A percentile compares a stretch with the other conserved stretches of the same genome.
phyloP scores from a whole-genome alignment of 768 basidiomycete genomes.

The Suillus subaureus region DNA sequence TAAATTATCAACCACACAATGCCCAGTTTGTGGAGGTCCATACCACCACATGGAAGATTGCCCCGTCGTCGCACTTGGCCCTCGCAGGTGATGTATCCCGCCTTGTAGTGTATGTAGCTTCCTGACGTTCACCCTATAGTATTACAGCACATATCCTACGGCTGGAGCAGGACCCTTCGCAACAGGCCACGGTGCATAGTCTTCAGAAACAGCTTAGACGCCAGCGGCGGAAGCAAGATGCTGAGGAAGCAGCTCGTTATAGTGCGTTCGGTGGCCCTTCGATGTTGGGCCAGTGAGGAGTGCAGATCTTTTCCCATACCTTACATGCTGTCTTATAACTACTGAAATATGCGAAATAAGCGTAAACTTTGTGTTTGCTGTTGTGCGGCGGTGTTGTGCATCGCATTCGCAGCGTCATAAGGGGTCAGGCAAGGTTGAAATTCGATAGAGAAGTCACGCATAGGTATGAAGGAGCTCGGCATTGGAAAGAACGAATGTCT shows the following conservation, averaged over 20 bases:
- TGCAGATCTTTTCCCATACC: neutral
- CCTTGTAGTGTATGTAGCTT: neutral
- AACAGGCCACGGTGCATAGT: slow-evolving; percentile 35
- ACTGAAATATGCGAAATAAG: too few relatives aligned
- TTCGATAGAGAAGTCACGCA: too few relatives aligned
- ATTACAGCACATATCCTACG: slow-evolving; percentile 46
- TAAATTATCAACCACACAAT: slow-evolving; percentile 36
- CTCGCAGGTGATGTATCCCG: slow-evolving; percentile 48
- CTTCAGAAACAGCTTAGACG: slow-evolving; percentile 42
- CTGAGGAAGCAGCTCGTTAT: neutral
- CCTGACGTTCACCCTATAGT: slow-evolving; percentile 32
- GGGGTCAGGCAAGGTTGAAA: too few relatives aligned
- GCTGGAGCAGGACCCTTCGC: slow-evolving; percentile 42
- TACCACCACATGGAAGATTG: slow-evolving; percentile 57
- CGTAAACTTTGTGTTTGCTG: too few relatives aligned
- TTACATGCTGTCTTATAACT: neutral
- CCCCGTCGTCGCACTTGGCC: slow-evolving; percentile 53
- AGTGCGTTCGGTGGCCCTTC: neutral
- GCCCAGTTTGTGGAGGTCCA: slow-evolving; percentile 50
- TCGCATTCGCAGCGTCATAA: too few relatives aligned
- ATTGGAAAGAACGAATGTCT: too few relatives aligned
- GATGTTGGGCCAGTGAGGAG: neutral
- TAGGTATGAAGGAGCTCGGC: too few relatives aligned
- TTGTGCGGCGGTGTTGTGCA: too few relatives aligned
- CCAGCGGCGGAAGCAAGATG: slow-evolving; percentile 34